phyloP scores from a whole-genome alignment of 2,329 filamentous ascomycete genomes.

The Ophiobolus disseminans region DNA sequence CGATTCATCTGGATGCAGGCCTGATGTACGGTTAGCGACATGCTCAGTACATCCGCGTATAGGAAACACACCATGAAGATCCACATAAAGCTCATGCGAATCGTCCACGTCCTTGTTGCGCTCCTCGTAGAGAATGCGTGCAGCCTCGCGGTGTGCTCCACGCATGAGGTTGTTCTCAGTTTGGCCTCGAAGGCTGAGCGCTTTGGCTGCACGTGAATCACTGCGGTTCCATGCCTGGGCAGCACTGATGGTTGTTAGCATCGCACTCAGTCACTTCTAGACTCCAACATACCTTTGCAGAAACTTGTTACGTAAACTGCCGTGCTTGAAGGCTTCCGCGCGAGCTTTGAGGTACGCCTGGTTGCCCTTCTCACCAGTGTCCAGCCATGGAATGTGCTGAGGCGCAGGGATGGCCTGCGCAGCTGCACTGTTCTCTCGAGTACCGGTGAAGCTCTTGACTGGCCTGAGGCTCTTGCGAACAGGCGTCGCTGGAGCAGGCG shows the following conservation, averaged over 20 bases:
- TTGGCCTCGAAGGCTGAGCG: conserved; percentile 89
- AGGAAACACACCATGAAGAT: conserved; percentile 72
- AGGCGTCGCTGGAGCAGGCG: conserved; percentile 68
- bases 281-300: conserved; percentile 73
- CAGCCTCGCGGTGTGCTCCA: conserved; percentile 93
- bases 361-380: conserved; percentile 89
- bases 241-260: conserved; percentile 65
- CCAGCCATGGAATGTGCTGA: conserved; percentile 94
- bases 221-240: conserved; percentile 99
- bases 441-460: conserved; percentile 70
- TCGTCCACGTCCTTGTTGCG: conserved; percentile 74
- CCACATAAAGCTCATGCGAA: conserved; percentile 83
- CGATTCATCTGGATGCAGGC: conserved; percentile 97
- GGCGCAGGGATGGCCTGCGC: conserved; percentile 85
- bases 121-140: conserved; percentile 89
- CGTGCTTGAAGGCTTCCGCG: conserved; percentile 96
- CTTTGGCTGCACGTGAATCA: conserved; percentile 94
- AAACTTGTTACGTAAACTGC: conserved; percentile 95
- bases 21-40: conserved; percentile 29
- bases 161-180: conserved; percentile 98
- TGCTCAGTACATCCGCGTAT: neutral
- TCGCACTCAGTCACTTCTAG: neutral
- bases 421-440: conserved; percentile 78
- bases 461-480: conserved; percentile 67
- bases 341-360: conserved; percentile 94